phyloP scores from a whole-genome alignment of 805 yeast species.

The Phaffomyces antillensis region DNA sequence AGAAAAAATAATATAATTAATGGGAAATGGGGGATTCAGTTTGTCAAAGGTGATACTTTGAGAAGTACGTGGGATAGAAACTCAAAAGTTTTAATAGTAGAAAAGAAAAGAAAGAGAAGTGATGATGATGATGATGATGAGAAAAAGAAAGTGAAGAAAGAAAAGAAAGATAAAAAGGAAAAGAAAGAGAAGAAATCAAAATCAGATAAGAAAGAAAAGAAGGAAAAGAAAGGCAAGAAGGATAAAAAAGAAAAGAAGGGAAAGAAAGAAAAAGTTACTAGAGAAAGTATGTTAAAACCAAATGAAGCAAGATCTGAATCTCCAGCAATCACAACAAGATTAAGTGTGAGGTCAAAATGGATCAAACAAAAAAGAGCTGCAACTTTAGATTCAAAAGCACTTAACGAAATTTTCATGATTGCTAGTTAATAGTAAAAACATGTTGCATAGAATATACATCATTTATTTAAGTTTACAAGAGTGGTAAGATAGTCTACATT shows the following conservation, averaged over 20 bases:
- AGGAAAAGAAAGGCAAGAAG: slow-evolving; percentile 22
- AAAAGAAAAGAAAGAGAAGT: slow-evolving; percentile 25
- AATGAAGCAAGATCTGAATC: slow-evolving; percentile 25
- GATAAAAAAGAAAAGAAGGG: slow-evolving; percentile 23
- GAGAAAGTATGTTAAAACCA: slow-evolving; percentile 37
- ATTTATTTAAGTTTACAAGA: too few relatives aligned
- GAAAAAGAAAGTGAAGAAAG: slow-evolving; percentile 22
- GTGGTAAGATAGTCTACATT: too few relatives aligned
- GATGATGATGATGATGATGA: slow-evolving; percentile 21
- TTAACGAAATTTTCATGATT: slow-evolving; percentile 91
- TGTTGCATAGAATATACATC: too few relatives aligned
- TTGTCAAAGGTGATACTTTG: slow-evolving; percentile 78
- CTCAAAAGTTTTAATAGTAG: slow-evolving; percentile 28
- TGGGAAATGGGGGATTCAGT: slow-evolving; percentile 84
- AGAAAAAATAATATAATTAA: slow-evolving; percentile 63
- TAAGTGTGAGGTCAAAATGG: slow-evolving; percentile 78
- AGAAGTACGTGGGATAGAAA: slow-evolving; percentile 78
- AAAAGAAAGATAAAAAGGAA: slow-evolving; percentile 23
- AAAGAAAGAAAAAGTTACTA: slow-evolving; percentile 27
- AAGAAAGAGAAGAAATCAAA: slow-evolving; percentile 25
- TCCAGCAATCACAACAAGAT: slow-evolving; percentile 41
- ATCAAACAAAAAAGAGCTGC: slow-evolving; percentile 89
- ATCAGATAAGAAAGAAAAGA: slow-evolving; percentile 20
- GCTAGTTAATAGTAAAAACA: slow-evolving; percentile 30
- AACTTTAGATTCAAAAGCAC: slow-evolving; percentile 79